These are phyloP conservation scores for Camelina hispida DNA, from an alignment of 345 rosid species.

Conservation along the genomic window DNA sequence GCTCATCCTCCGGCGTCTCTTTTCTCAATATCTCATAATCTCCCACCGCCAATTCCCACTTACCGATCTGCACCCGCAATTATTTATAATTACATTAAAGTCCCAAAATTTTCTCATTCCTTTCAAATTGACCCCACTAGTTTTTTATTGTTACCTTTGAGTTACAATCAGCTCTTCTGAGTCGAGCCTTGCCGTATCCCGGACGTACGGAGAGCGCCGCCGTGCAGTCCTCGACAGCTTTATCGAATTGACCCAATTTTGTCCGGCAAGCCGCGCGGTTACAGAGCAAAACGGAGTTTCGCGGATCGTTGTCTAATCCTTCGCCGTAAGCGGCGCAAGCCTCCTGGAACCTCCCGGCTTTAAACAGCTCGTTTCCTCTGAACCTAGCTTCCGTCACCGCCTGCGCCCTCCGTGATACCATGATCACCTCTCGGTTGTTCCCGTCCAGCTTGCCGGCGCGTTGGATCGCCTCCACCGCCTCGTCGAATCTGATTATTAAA, in stretches of 20 bases:
- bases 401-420: conserved; percentile 52
- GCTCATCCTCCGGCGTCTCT: conserved; percentile 73
- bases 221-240: conserved; percentile 75
- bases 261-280: conserved; percentile 83
- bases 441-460: conserved; percentile 72
- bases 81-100: not conserved
- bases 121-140: not conserved
- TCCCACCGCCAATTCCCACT: conserved; percentile 67
- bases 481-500: conserved; percentile 57
- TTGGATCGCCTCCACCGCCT: conserved; percentile 68
- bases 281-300: conserved; percentile 81
- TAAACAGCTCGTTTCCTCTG: conserved; percentile 76
- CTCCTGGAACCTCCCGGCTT: conserved; percentile 55
- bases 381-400: conserved; percentile 69
- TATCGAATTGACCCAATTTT: conserved; percentile 66
- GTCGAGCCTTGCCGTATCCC: conserved; percentile 73
- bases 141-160: conserved; percentile 56
- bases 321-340: conserved; percentile 69
- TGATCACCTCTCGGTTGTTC: conserved; percentile 66
- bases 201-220: conserved; percentile 73
- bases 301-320: conserved; percentile 72
- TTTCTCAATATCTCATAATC: conserved; percentile 70
- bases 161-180: conserved; percentile 83
- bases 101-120: not conserved
- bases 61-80: conserved; percentile 53